A percentile compares a stretch with the other conserved stretches of the same genome.
Conservation (phyloP, 106 monocot species). For the Triglochin maritima region DNA sequence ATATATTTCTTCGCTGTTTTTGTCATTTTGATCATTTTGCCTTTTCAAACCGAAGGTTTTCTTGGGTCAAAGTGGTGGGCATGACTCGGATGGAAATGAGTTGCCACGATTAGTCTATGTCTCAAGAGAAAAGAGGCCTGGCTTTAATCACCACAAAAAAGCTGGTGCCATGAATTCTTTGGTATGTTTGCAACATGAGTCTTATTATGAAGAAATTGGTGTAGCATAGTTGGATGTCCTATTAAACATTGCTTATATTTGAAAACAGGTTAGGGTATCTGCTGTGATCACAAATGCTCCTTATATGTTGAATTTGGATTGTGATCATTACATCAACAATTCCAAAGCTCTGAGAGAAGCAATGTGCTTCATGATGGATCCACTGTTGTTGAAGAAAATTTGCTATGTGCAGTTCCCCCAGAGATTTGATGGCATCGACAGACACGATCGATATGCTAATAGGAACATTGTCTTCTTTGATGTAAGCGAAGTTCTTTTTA, state of each 20-base stretch:
- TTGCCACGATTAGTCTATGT: conserved; percentile 21
- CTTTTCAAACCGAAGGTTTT: conserved; percentile 10
- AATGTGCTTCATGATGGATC: conserved; percentile 32
- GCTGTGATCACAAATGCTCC: conserved; percentile 27
- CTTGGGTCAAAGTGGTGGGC: conserved; percentile 19
- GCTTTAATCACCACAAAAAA: conserved; percentile 29
- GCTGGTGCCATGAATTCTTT: conserved; percentile 26
- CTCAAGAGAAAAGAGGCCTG: conserved; percentile 27
- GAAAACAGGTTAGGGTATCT: conserved; percentile 19
- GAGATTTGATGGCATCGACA: conserved; percentile 23
- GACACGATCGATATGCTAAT: conserved; percentile 28
- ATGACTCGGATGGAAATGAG: conserved; percentile 24
- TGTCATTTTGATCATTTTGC: not conserved
- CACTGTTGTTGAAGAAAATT: conserved; percentile 18
- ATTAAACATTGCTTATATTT: not conserved
- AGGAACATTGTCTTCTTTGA: conserved; percentile 26
- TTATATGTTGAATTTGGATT: conserved; percentile 25
- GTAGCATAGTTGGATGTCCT: too few species aligned
- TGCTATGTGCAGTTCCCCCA: conserved; percentile 27
- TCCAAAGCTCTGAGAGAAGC: conserved; percentile 20
- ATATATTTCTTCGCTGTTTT: not conserved
- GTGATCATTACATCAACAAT: conserved; percentile 28
- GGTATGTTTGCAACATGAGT: not conserved
- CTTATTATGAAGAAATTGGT: too few species aligned
- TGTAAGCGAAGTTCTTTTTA: conserved; percentile 3